A percentile compares a stretch with the other conserved stretches of the same genome.
phyloP scores from a whole-genome alignment of 2,329 filamentous ascomycete species.

The Sclerotinia borealis region DNA sequence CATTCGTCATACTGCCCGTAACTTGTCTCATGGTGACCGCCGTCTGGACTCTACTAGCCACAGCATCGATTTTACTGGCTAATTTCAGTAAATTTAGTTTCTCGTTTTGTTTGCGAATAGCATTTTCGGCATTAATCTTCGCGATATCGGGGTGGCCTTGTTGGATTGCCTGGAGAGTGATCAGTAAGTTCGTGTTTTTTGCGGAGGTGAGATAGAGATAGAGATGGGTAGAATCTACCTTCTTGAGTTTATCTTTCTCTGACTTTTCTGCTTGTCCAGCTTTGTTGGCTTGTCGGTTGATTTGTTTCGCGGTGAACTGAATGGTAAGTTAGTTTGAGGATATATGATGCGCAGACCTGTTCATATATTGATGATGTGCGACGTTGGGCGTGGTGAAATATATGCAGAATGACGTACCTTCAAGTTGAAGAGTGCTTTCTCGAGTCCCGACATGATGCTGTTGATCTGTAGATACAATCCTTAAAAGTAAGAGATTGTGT shows the following conservation, averaged over 20 bases:
- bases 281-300: conserved; percentile 56
- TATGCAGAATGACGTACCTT: conserved; percentile 39
- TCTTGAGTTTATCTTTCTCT: conserved; percentile 57
- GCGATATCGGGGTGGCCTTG: conserved; percentile 54
- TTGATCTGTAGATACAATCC: not conserved
- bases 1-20: conserved; percentile 55
- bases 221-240: conserved; percentile 38
- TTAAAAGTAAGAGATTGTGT: not conserved
- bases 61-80: conserved; percentile 52
- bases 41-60: conserved; percentile 54
- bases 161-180: conserved; percentile 45
- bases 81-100: conserved; percentile 53
- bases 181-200: conserved; percentile 1
- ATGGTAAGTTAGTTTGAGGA: conserved; percentile 10
- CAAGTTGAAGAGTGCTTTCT: conserved; percentile 56
- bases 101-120: conserved; percentile 58
- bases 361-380: conserved; percentile 1
- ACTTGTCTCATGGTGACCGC: conserved; percentile 58
- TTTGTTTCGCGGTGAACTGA: conserved; percentile 56
- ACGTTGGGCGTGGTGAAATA: conserved; percentile 11
- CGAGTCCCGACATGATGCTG: conserved; percentile 51
- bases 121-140: conserved; percentile 57
- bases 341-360: not conserved
- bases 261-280: conserved; percentile 54
- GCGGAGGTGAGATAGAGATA: not conserved